Percentiles rank a stretch among this genome's conserved stretches.
Evolutionary conservation across 129 eudicot genomes (phyloP).

Genomic region (Tagetes erecta): DNA sequence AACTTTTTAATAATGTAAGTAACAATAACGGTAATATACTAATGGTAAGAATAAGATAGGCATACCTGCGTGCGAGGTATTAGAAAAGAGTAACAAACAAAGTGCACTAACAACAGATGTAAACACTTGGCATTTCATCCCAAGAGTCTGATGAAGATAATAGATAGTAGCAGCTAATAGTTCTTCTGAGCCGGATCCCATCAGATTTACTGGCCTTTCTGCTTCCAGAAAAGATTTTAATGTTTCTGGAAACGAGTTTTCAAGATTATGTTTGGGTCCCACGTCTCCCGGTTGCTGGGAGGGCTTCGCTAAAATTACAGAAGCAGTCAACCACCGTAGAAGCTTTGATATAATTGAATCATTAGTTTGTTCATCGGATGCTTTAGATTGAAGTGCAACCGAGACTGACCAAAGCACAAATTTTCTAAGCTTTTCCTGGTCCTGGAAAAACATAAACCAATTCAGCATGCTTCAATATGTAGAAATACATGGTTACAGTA

Average conservation of each 20-base stretch:
- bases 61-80: conserved; percentile 44
- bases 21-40: background rate
- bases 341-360: conserved; percentile 67
- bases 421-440: conserved; percentile 51
- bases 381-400: conserved; percentile 48
- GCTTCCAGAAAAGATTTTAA: conserved; percentile 49
- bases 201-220: conserved; percentile 21
- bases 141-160: conserved; percentile 71
- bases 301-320: conserved; percentile 51
- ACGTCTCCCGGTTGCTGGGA: conserved; percentile 30
- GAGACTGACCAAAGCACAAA: conserved; percentile 73
- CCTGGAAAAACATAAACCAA: conserved; percentile 41
- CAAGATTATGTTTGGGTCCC: conserved; percentile 19
- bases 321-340: conserved; percentile 85
- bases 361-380: conserved; percentile 35
- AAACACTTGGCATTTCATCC: conserved; percentile 45
- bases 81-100: conserved; percentile 60
- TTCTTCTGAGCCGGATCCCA: conserved; percentile 45
- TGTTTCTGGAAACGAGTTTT: conserved; percentile 25
- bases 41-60: background rate
- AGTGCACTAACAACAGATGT: conserved; percentile 77
- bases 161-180: conserved; percentile 50
- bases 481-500: background rate
- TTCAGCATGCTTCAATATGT: background rate
- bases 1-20: background rate